Evolutionary conservation across 805 yeast species (phyloP).

Genomic region (Clavispora vitiphila): DNA sequence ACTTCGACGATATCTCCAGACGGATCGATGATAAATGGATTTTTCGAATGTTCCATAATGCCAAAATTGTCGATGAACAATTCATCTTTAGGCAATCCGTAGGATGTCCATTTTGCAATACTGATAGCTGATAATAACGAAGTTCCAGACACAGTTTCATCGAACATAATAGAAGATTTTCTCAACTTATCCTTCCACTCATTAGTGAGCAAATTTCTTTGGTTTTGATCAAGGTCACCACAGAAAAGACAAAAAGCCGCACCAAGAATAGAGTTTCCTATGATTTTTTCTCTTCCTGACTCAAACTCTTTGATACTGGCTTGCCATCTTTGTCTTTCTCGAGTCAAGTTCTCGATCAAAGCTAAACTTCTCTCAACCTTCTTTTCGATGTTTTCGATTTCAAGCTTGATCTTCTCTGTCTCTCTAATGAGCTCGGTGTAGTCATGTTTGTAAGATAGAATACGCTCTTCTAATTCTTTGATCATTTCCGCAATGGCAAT

Average conservation of each 20-base stretch:
- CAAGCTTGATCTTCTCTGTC: constrained; percentile 66
- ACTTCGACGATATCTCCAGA: constrained; percentile 31
- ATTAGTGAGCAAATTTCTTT: constrained; percentile 32
- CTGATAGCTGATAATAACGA: constrained; percentile 39
- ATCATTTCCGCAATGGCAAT: constrained; percentile 81
- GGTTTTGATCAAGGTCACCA: constrained; percentile 52
- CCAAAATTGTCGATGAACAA: constrained; percentile 60
- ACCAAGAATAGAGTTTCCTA: constrained; percentile 63
- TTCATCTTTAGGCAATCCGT: constrained; percentile 55
- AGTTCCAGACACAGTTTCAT: constrained; percentile 27
- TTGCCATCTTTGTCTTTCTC: constrained; percentile 76
- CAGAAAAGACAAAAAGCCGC: constrained; percentile 59
- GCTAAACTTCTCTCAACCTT: constrained; percentile 60
- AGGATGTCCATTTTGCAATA: constrained; percentile 45
- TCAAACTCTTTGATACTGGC: constrained; percentile 48
- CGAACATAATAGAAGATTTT: constrained; percentile 34
- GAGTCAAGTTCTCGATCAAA: constrained; percentile 57
- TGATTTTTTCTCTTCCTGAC: constrained; percentile 37
- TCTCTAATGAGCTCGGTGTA: constrained; percentile 77
- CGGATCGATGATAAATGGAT: constrained; percentile 74
- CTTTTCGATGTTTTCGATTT: constrained; percentile 56
- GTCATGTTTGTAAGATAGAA: constrained; percentile 58
- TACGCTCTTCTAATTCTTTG: constrained; percentile 61
- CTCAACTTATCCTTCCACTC: constrained; percentile 35
- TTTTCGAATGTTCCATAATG: constrained; percentile 37